Evolutionary conservation across 306 rosid species (phyloP), one percentile per base, ranked within the genome.

Genomic region (Vachellia collinsii): DNA sequence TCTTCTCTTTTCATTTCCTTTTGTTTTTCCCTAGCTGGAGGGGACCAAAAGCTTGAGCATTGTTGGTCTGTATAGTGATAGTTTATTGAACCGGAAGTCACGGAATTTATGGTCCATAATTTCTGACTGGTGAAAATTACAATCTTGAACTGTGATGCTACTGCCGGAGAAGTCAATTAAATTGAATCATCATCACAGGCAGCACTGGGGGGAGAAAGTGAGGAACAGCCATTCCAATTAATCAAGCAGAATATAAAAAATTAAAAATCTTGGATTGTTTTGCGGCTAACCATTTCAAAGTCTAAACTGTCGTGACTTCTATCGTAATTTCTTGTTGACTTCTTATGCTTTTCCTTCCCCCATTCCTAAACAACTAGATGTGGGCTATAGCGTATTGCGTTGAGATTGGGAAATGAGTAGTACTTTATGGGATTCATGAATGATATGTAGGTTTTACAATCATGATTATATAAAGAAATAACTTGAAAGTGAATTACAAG

Each of bases 21-120:
- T 22, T 23, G 16, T 7, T 20, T 23, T 23, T 23, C 11, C 37
- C 37, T 44, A 25, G 67, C 50, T 25, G 38, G 85, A 50, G 46
- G 75, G 72, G 66, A 78, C 20, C 22, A 11, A 75, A 79, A 79
- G 56, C 9, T 65, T n/a, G 7, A 64, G 47, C 71, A 0, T 54
- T 19, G 25, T 19, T 54, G 22, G 25, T 7, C 5, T 68, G 34
- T 20, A 14, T 13, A 14, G 42, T 63, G 41, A 14, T 13, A 36
- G 42, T 63, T n/a, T 34, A 25, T 22, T 14, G 43, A 71, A 42
- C n/a, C n/a, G n/a, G 10, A 13, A 44, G 54, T 42, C 54, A 23
- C 4, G 37, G 74, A 42, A 43, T 70, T 70, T 43, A 11, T 12
- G 58, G 56, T 70, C 39, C 11, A 6, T 16, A 23, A 22, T 44